These are phyloP conservation scores for Pistacia atlantica DNA, from an alignment of 345 rosid genomes.

Conservation along the genomic window DNA sequence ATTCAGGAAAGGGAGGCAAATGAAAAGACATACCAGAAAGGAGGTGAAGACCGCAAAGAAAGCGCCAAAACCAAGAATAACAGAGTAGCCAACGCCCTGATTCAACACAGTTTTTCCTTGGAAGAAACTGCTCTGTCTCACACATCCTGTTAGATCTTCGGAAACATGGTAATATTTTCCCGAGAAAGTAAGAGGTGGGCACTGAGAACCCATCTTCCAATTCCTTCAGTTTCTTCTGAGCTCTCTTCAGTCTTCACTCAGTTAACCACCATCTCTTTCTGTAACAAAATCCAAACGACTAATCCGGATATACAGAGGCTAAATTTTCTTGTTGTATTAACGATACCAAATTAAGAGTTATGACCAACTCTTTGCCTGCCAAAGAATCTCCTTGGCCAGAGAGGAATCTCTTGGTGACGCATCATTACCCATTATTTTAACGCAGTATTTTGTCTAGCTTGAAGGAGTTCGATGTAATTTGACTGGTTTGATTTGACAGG, in stretches of 20 bases:
- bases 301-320: background rate
- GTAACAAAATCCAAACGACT: background rate
- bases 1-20: background rate
- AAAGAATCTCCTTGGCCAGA: background rate
- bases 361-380: background rate
- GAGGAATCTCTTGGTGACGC: background rate
- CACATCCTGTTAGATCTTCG: conserved; percentile 44
- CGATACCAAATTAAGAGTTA: too few relatives aligned
- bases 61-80: conserved; percentile 88
- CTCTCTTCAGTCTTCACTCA: background rate
- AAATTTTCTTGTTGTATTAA: background rate
- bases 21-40: conserved; percentile 50
- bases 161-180: conserved; percentile 57
- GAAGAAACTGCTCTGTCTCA: conserved; percentile 73
- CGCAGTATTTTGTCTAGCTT: background rate
- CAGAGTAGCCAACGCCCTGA: conserved; percentile 83
- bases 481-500: background rate
- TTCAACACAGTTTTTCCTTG: conserved; percentile 62
- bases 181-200: conserved; percentile 81
- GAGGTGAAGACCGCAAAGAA: conserved; percentile 92
- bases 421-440: background rate
- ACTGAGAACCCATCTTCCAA: conserved; percentile 25
- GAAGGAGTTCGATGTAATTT: background rate
- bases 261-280: background rate
- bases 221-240: conserved; percentile 3